These are phyloP conservation scores for Neophaeococcomyces aloes DNA, from an alignment of 2,329 filamentous ascomycete species.

Conservation along the genomic window DNA sequence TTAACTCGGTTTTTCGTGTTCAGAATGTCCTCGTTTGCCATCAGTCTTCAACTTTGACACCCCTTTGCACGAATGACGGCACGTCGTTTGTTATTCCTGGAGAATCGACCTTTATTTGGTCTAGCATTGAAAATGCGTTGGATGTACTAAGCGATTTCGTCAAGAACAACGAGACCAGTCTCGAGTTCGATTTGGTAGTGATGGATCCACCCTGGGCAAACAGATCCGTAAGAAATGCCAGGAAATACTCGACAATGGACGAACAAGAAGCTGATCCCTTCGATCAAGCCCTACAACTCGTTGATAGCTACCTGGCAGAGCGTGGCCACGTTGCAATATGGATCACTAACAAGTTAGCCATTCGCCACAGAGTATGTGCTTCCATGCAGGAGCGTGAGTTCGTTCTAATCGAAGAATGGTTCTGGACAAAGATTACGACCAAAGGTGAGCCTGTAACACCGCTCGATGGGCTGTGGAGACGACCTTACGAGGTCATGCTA, in stretches of 20 bases:
- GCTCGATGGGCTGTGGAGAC: slow-evolving; percentile 45
- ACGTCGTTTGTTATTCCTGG: slow-evolving; percentile 39
- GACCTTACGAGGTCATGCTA: slow-evolving; percentile 51
- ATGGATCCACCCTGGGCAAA: slow-evolving; percentile 58
- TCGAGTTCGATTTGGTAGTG: slow-evolving; percentile 47
- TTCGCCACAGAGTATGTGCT: slow-evolving; percentile 38
- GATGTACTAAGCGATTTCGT: slow-evolving; percentile 23
- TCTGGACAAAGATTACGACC: slow-evolving; percentile 51
- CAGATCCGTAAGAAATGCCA: slow-evolving; percentile 45
- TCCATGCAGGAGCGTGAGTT: slow-evolving; percentile 42
- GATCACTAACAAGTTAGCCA: slow-evolving; percentile 49
- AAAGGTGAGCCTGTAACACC: slow-evolving; percentile 43
- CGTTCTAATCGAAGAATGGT: slow-evolving; percentile 48
- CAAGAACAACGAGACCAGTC: slow-evolving; percentile 15
- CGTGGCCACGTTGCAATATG: slow-evolving; percentile 44
- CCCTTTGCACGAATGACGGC: slow-evolving; percentile 20
- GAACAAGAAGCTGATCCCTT: slow-evolving; percentile 20
- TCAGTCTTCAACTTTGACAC: background rate
- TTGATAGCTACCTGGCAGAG: slow-evolving; percentile 34
- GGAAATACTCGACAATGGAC: slow-evolving; percentile 35
- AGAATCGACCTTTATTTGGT: slow-evolving; percentile 37
- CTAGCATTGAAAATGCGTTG: slow-evolving; percentile 25
- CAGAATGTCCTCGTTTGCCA: slow-evolving; percentile 14
- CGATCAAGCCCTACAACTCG: slow-evolving; percentile 32
- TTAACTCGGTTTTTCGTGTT: slow-evolving; percentile 16